Evolutionary conservation across 345 rosid genomes (phyloP).

Genomic region (Mallotus nudiflorus): DNA sequence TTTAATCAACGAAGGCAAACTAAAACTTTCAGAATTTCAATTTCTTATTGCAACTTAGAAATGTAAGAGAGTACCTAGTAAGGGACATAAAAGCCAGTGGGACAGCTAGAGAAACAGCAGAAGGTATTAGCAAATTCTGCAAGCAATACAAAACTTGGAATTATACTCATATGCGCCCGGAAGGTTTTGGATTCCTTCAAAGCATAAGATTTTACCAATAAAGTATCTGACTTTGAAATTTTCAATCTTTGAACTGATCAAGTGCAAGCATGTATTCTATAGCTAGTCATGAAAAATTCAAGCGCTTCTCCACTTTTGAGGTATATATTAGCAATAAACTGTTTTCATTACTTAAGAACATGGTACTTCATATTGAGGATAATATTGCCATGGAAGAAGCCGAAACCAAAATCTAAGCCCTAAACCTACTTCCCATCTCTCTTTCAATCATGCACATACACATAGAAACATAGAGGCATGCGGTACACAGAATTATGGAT

Average conservation of each 20-base stretch:
- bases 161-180: not conserved
- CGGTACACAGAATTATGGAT: no score
- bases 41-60: slow-evolving; percentile 5
- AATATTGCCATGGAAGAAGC: not conserved
- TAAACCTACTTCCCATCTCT: not conserved
- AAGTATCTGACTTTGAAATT: not conserved
- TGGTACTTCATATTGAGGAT: not conserved
- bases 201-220: not conserved
- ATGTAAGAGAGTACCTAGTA: slow-evolving; percentile 64
- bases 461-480: not conserved
- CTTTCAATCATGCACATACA: not conserved
- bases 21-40: slow-evolving; percentile 8
- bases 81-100: slow-evolving; percentile 85
- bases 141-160: slow-evolving; percentile 21
- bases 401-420: not conserved
- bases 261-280: not conserved
- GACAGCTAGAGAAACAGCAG: slow-evolving; percentile 76
- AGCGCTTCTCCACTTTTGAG: not conserved
- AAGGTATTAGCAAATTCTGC: slow-evolving; percentile 72
- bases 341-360: not conserved
- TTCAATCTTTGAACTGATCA: not conserved
- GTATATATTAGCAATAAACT: not conserved
- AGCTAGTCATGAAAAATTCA: not conserved
- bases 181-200: not conserved
- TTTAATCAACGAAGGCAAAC: slow-evolving; percentile 16